Base-by-base conservation (phyloP, 106 monocot genomes). In the Acanthochlamys bracteata region DNA sequence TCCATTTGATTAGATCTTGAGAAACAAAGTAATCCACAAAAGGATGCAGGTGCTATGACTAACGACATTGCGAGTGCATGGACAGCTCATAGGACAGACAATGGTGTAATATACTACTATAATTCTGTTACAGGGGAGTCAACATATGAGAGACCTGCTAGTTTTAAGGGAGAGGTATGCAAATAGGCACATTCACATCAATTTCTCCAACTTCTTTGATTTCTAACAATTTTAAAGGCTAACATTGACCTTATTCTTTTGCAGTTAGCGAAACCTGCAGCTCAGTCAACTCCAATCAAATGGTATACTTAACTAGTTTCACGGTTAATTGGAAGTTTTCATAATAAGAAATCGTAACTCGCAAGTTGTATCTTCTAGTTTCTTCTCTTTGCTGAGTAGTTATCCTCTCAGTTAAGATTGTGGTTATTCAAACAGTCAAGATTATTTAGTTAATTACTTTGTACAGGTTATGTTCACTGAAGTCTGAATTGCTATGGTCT, bases 31-130 rank as follows among this genome's bases (percentile, higher is more conserved):
- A 66, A 73, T 33, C 65, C 61, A 2, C 55, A 13, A 25, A 79
- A 72, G n/a, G 70, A 64, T 61, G 62, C 33, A 39, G 69, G 42
- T 42, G 42, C 20, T 11, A 33, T 69, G 25, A 79, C 42, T 24
- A 75, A 27, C 53, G 63, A 74, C 46, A 74, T 74, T 55, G 25
- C 63, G 12, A 71, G 82, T 65, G 76, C 68, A 63, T 98, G 96
- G 96, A 88, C 88, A 27, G 80, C 80, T 45, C 96, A 98, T 45
- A 98, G 72, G 71, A 91, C 85, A 25, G 84, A 85, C 14, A 22
- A 84, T 17, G 96, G 96, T 78, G 72, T 55, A 6, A 56, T 83
- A 76, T 98, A 98, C 64, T 98, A 96, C 71, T 98, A 98, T 70
- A 91, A 98, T 71, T 78, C 91, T 53, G 11, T 91, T 26, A 84